Evolutionary conservation across 306 rosid genomes (phyloP).

Genomic region (cucumber (Cucumis sativus)): DNA sequence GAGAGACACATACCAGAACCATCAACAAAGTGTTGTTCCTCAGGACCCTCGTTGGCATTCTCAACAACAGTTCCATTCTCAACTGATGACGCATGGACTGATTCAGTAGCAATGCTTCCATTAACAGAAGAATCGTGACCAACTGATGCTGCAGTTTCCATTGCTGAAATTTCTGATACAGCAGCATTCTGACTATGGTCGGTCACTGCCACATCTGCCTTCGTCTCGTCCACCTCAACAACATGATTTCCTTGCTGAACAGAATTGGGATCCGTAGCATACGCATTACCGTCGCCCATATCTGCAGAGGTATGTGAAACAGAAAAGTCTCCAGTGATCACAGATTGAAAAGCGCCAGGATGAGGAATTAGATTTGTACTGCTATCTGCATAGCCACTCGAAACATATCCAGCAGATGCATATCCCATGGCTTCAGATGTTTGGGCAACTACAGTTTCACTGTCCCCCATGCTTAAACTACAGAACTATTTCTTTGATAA

Average conservation of each 20-base stretch:
- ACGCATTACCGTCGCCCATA: conserved; percentile 31
- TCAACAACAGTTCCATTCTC: conserved; percentile 57
- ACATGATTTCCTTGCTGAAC: conserved; percentile 34
- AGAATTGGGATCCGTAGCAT: conserved; percentile 36
- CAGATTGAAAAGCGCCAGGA: conserved; percentile 16
- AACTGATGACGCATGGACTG: conserved; percentile 16
- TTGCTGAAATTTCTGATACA: conserved; percentile 21
- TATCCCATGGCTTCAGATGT: conserved; percentile 31
- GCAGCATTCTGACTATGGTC: conserved; percentile 23
- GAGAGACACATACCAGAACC: conserved; percentile 44
- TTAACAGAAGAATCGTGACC: conserved; percentile 42
- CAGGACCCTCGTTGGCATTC: conserved; percentile 28
- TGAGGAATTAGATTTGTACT: conserved; percentile 22
- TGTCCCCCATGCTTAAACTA: conserved; percentile 50
- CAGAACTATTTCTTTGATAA: conserved; percentile 3
- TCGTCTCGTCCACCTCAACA: conserved; percentile 19
- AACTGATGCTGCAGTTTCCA: conserved; percentile 20
- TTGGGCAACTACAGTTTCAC: conserved; percentile 53
- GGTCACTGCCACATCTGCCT: conserved; percentile 20
- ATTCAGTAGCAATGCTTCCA: conserved; percentile 20
- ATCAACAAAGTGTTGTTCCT: conserved; percentile 51
- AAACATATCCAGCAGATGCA: conserved; percentile 20
- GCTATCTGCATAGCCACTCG: conserved; percentile 39
- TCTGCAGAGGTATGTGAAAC: conserved; percentile 14
- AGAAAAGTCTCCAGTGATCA: conserved; percentile 28